Conservation (phyloP, 139 green algal genomes). For the Coelastrella sp. region DNA sequence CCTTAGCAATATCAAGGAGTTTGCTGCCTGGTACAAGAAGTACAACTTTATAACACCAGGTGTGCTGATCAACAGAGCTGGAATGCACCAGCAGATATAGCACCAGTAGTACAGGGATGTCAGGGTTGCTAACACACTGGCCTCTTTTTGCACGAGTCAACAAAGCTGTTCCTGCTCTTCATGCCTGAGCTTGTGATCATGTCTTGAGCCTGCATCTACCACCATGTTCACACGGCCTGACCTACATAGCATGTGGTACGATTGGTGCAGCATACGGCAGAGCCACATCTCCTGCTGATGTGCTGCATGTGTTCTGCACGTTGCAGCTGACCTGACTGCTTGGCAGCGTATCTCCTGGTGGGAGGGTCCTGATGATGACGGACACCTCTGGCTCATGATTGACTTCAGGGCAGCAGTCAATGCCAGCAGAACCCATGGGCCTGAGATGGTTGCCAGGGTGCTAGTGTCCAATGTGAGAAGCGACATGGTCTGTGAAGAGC, state of each 20-base stretch:
- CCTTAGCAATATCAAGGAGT: constrained; percentile 37
- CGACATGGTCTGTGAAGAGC: too few species aligned
- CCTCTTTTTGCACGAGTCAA: too few species aligned
- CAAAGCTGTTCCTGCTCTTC: too few species aligned
- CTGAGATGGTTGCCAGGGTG: constrained; percentile 32
- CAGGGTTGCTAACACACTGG: too few species aligned
- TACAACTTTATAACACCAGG: constrained; percentile 40
- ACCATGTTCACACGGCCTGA: too few species aligned
- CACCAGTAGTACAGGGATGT: too few species aligned
- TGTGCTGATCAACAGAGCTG: background rate
- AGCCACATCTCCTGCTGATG: background rate
- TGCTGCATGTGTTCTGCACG: background rate
- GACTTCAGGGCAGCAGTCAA: constrained; percentile 45
- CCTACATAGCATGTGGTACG: background rate
- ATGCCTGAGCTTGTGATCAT: too few species aligned
- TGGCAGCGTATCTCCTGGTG: constrained; percentile 50
- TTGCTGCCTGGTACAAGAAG: constrained; percentile 31
- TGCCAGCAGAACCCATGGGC: constrained; percentile 37
- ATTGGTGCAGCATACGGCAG: too few species aligned
- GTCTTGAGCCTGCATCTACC: too few species aligned
- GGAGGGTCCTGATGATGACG: constrained; percentile 42
- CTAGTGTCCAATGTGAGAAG: constrained; percentile 47
- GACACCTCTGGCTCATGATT: constrained; percentile 48
- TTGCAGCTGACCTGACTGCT: constrained; percentile 21
- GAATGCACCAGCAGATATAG: too few species aligned